Evolutionary conservation across 2,329 filamentous ascomycete species (phyloP).

Genomic region (Diaporthe longicolla): DNA sequence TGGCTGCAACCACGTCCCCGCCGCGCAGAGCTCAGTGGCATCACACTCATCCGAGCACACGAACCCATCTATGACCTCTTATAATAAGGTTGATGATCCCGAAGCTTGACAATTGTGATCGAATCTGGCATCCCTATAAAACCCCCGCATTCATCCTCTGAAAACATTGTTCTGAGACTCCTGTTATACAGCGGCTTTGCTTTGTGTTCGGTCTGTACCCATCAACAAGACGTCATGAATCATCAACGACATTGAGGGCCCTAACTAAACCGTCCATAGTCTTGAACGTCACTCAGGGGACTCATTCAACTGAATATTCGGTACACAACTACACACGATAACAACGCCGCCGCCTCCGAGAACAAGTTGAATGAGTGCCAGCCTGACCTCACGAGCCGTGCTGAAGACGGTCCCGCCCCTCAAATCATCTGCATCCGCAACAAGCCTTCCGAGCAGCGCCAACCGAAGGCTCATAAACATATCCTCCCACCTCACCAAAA

Average conservation of each 20-base stretch:
- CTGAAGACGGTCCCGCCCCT: slow-evolving; percentile 30
- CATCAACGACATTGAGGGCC: not conserved
- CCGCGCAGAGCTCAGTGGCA: not conserved
- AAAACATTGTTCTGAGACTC: too few species aligned
- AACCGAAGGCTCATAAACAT: slow-evolving; percentile 21
- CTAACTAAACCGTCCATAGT: not conserved
- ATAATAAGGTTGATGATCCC: not conserved
- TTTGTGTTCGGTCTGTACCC: not conserved
- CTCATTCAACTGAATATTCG: not conserved
- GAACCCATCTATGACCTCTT: not conserved
- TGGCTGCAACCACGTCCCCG: not conserved
- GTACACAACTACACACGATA: not conserved
- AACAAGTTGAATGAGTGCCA: slow-evolving; percentile 29
- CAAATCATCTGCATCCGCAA: not conserved
- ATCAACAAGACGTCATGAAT: slow-evolving; percentile 29
- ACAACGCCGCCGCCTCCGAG: not conserved
- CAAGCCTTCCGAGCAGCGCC: slow-evolving; percentile 14
- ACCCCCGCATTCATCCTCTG: not conserved
- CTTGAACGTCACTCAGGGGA: not conserved
- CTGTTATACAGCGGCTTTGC: too few species aligned
- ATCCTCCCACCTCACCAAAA: slow-evolving; percentile 23
- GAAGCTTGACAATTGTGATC: slow-evolving; percentile 2
- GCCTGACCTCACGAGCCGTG: slow-evolving; percentile 28
- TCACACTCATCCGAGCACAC: not conserved
- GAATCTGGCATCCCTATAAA: not conserved